These are phyloP conservation scores for Dendrobium officinale DNA, from an alignment of 106 monocot genomes.

Conservation along the genomic window DNA sequence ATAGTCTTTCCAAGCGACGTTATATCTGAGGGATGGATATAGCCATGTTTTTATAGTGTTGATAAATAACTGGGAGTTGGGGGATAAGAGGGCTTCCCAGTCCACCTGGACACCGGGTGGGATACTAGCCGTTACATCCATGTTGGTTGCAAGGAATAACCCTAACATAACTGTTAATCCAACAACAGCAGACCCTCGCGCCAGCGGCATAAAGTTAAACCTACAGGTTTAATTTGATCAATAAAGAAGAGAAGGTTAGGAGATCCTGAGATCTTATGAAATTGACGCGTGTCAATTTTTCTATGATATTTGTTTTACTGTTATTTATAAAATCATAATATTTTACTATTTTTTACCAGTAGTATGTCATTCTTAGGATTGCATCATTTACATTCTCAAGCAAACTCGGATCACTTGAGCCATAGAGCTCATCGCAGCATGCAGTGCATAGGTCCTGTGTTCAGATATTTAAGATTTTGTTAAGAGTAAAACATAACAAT, in stretches of 20 bases:
- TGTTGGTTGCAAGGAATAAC: conserved; percentile 74
- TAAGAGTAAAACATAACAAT: not conserved
- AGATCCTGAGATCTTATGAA: no score
- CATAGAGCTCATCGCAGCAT: conserved; percentile 58
- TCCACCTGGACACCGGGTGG: conserved; percentile 76
- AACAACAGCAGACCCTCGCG: conserved; percentile 75
- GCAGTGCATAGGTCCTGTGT: conserved; percentile 63
- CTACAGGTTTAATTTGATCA: conserved; percentile 22
- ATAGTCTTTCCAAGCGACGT: conserved; percentile 65
- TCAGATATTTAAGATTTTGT: not conserved
- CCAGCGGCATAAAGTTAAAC: conserved; percentile 96
- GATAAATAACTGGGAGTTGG: conserved; percentile 50
- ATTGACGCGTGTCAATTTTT: no score
- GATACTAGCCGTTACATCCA: conserved; percentile 69
- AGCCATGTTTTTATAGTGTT: conserved; percentile 61
- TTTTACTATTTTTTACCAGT: conserved; percentile 47
- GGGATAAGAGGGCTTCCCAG: conserved; percentile 86
- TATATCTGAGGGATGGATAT: conserved; percentile 57
- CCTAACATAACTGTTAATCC: conserved; percentile 77
- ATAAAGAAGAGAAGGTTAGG: no score
- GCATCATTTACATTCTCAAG: conserved; percentile 63
- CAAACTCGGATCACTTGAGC: conserved; percentile 36
- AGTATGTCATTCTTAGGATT: conserved; percentile 78
- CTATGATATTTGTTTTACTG: no score
- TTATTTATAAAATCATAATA: not conserved